These are phyloP conservation scores for Penicillium oxalicum DNA, from an alignment of 2,329 filamentous ascomycete genomes.

Conservation along the genomic window DNA sequence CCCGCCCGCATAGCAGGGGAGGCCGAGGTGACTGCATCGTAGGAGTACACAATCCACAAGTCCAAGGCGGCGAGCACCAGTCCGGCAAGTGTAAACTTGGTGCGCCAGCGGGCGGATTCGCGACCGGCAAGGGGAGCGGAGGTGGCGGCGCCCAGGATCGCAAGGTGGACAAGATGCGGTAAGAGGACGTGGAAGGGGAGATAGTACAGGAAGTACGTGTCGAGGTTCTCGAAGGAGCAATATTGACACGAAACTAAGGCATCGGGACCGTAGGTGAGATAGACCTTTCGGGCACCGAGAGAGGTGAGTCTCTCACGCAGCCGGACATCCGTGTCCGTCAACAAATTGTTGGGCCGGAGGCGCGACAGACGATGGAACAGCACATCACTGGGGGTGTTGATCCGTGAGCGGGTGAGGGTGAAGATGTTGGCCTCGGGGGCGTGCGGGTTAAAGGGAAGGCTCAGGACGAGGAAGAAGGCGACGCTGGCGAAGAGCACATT, in stretches of 20 bases:
- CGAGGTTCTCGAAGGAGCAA: conserved; percentile 65
- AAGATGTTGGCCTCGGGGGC: conserved; percentile 63
- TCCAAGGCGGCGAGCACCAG: conserved; percentile 58
- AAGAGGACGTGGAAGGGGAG: conserved; percentile 61
- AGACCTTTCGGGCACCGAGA: conserved; percentile 68
- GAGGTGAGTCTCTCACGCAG: conserved; percentile 65
- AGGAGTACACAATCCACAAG: conserved; percentile 58
- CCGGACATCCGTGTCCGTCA: conserved; percentile 53
- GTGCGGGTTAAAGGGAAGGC: conserved; percentile 62
- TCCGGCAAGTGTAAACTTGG: conserved; percentile 59
- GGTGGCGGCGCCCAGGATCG: conserved; percentile 66
- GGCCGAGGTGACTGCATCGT: conserved; percentile 47
- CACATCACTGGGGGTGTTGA: conserved; percentile 78
- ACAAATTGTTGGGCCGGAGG: conserved; percentile 33
- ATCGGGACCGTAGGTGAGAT: conserved; percentile 74
- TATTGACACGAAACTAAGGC: conserved; percentile 73
- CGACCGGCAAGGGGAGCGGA: conserved; percentile 59
- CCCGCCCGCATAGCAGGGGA: conserved; percentile 57
- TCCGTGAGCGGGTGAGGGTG: conserved; percentile 65
- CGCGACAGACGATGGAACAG: conserved; percentile 68
- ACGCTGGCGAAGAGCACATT: conserved; percentile 51
- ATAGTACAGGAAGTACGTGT: conserved; percentile 73
- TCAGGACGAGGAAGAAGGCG: conserved; percentile 52
- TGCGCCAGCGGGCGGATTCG: conserved; percentile 63
- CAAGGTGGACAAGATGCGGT: conserved; percentile 75